A percentile compares a stretch with the other conserved stretches of the same genome.
These are phyloP conservation scores for Acrocalymma vagum DNA, from an alignment of 2,329 filamentous ascomycete genomes.

Conservation along the genomic window DNA sequence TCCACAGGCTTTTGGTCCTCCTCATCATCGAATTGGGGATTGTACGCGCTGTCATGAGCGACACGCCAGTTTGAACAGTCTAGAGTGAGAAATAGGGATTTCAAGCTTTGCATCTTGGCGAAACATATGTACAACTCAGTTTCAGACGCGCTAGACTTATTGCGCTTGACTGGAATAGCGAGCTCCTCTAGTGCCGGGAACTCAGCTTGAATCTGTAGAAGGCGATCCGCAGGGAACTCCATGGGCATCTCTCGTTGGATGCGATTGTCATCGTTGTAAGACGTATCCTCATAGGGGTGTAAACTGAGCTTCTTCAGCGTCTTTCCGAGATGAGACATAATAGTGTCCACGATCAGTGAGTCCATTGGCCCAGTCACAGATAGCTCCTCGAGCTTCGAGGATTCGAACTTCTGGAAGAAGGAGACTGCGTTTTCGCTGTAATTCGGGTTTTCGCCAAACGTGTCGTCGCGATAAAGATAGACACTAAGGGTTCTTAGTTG, in stretches of 20 bases:
- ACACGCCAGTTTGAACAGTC: constrained; percentile 23
- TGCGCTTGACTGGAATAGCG: constrained; percentile 23
- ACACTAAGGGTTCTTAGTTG: constrained; percentile 17
- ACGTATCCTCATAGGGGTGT: constrained; percentile 8
- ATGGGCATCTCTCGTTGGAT: constrained; percentile 20
- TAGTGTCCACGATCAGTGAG: constrained; percentile 14
- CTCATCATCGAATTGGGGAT: constrained; percentile 16
- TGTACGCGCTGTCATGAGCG: constrained; percentile 14
- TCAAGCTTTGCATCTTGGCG: constrained; percentile 17
- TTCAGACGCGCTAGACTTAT: constrained; percentile 23
- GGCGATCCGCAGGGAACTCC: constrained; percentile 19
- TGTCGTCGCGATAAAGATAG: constrained; percentile 20
- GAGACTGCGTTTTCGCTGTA: constrained; percentile 25
- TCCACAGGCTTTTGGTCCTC: constrained; percentile 16
- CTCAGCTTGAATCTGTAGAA: constrained; percentile 19
- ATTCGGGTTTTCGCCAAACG: constrained; percentile 16
- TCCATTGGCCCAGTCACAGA: constrained; percentile 21
- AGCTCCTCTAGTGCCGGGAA: constrained; percentile 23
- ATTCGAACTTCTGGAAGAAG: constrained; percentile 24
- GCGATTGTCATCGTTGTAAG: constrained; percentile 4
- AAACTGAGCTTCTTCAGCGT: constrained; percentile 21
- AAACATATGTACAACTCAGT: constrained; percentile 26
- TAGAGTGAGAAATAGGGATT: constrained; percentile 21
- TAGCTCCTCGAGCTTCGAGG: constrained; percentile 23
- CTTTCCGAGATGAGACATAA: constrained; percentile 18